Conservation (phyloP, 1,139 yeast species). For the Saccharomyces pastorianus region DNA sequence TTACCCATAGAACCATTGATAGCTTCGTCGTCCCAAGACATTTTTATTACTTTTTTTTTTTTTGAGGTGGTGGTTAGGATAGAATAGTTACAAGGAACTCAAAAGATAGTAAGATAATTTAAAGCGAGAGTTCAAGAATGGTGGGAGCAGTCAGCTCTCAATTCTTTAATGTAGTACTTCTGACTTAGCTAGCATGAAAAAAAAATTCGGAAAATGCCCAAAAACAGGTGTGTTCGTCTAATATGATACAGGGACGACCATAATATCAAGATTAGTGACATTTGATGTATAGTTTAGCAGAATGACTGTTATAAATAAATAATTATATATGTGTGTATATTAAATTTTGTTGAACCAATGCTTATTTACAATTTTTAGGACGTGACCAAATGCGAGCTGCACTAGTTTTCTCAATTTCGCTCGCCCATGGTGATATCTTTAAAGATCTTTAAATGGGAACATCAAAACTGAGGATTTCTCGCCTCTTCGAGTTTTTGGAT, state of each 20-base stretch:
- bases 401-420: background rate
- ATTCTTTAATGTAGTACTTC: background rate
- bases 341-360: background rate
- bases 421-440: background rate
- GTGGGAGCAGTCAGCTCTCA: background rate
- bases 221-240: background rate
- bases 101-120: background rate
- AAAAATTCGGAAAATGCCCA: background rate
- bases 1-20: constrained; percentile 57
- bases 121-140: background rate
- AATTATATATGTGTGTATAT: background rate
- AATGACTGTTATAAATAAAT: background rate
- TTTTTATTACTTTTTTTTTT: constrained; percentile 5
- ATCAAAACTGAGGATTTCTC: constrained; percentile 4
- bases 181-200: background rate
- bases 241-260: background rate
- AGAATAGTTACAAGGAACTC: background rate
- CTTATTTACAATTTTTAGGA: background rate
- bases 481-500: constrained; percentile 50
- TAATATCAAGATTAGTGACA: background rate
- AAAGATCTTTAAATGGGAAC: background rate
- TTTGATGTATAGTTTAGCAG: background rate
- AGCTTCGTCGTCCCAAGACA: constrained; percentile 74
- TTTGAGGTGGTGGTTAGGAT: background rate
- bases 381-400: background rate